Percentiles rank a stretch among this genome's conserved stretches.
Conservation (phyloP, 2,329 filamentous ascomycete genomes). For the Ophiostoma ips region DNA sequence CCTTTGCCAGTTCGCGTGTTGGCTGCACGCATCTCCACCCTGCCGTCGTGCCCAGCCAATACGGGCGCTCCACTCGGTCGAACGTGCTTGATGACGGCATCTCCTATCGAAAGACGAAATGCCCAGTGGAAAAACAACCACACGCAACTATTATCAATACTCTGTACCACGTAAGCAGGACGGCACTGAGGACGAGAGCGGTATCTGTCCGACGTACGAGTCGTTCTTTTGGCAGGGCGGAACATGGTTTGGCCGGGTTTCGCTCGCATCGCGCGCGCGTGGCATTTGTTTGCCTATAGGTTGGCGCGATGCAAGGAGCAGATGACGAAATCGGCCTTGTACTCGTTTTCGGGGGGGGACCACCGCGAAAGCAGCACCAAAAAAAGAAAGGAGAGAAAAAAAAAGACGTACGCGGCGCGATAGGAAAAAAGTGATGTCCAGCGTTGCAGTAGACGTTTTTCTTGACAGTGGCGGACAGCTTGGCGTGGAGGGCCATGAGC, state of each 20-base stretch:
- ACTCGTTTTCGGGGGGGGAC: too few relatives aligned
- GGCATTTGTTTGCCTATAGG: neutral
- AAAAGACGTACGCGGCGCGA: neutral
- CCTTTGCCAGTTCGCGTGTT: neutral
- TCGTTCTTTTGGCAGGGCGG: neutral
- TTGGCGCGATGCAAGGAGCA: neutral
- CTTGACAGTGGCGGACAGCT: neutral
- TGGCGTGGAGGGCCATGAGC: neutral
- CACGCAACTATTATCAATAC: neutral
- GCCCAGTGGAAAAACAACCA: neutral
- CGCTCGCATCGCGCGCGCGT: neutral
- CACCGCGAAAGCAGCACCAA: too few relatives aligned
- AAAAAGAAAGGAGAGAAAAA: too few relatives aligned
- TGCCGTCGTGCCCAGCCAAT: neutral
- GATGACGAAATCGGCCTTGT: neutral
- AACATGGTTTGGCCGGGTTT: neutral
- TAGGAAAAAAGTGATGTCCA: neutral
- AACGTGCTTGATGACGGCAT: slow-evolving; percentile 1
- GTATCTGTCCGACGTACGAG: neutral
- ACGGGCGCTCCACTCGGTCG: neutral
- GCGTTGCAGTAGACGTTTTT: too few relatives aligned
- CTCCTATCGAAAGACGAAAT: neutral
- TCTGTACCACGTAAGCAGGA: too few relatives aligned
- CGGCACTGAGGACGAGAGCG: neutral
- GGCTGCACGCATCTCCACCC: neutral